phyloP scores from a whole-genome alignment of 768 basidiomycete species.

The Saitozyma sp. region DNA sequence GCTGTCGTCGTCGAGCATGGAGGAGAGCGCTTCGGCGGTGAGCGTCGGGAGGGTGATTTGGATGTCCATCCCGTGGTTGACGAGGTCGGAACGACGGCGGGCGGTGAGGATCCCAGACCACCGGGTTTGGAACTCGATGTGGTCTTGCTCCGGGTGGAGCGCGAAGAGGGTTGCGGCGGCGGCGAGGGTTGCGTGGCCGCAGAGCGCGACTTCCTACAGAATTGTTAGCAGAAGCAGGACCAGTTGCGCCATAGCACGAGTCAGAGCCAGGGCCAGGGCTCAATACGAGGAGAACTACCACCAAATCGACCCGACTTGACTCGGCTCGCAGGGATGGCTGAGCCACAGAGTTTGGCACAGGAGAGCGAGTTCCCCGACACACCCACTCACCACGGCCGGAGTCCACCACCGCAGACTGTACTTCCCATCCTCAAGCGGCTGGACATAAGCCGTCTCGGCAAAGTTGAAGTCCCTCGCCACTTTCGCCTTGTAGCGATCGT shows the following conservation, averaged over 20 bases:
- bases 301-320: no score
- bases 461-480: slow-evolving; percentile 32
- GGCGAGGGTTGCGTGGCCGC: slow-evolving; percentile 39
- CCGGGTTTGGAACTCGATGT: slow-evolving; percentile 20
- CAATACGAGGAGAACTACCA: background rate
- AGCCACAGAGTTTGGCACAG: no score
- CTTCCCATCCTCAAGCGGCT: slow-evolving; percentile 10
- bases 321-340: no score
- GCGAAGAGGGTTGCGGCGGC: slow-evolving; percentile 23
- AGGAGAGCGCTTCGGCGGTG: background rate
- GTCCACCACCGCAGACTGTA: slow-evolving; percentile 39
- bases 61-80: slow-evolving; percentile 2
- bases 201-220: slow-evolving; percentile 28
- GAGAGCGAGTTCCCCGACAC: no score
- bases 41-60: slow-evolving; percentile 24
- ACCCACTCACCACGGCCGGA: slow-evolving; percentile 8
- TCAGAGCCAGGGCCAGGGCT: background rate
- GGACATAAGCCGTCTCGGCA: slow-evolving; percentile 35
- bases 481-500: slow-evolving; percentile 21
- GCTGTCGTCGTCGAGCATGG: background rate
- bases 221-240: no score
- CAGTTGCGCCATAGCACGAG: background rate
- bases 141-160: slow-evolving; percentile 12
- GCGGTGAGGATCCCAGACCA: slow-evolving; percentile 25
- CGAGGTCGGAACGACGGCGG: background rate